Conservation (phyloP, 805 yeast genomes). For the Starmerella sp. region DNA sequence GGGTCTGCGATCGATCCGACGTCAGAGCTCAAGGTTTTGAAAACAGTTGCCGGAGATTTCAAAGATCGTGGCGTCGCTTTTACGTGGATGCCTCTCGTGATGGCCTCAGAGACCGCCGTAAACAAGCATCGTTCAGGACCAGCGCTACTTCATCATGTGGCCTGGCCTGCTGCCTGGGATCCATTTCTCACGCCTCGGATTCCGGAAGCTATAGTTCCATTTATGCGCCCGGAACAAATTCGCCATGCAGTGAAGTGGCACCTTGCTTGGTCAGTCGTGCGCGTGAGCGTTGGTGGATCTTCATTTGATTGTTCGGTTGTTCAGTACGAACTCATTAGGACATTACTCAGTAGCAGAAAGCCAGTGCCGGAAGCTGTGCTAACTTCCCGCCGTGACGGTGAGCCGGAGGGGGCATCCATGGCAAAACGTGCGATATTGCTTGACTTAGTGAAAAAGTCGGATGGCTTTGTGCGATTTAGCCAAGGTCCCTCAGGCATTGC, state of each 20-base stretch:
- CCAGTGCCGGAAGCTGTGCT: not conserved
- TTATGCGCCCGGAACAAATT: not conserved
- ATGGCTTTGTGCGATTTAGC: not conserved
- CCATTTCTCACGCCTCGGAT: not conserved
- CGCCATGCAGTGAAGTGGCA: slow-evolving; percentile 1
- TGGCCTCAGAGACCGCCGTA: not conserved
- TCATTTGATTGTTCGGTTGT: slow-evolving; percentile 5
- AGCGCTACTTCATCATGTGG: not conserved
- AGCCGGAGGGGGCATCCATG: not conserved
- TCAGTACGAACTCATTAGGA: slow-evolving; percentile 2
- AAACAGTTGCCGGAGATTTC: not conserved
- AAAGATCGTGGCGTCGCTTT: not conserved
- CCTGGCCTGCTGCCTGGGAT: not conserved
- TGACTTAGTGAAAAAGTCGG: not conserved
- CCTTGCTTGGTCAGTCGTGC: slow-evolving; percentile 5
- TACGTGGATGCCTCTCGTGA: slow-evolving; percentile 1
- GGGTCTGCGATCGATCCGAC: not conserved
- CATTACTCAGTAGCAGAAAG: not conserved
- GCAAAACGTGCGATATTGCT: not conserved
- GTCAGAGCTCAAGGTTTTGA: not conserved
- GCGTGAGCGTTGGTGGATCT: not conserved
- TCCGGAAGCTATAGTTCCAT: not conserved
- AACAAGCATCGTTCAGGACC: not conserved
- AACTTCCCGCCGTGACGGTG: not conserved
- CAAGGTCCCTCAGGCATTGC: not conserved